These are phyloP conservation scores for Blastocystis sp. DNA, from an alignment of 352 stramenopile species.

Conservation along the genomic window DNA sequence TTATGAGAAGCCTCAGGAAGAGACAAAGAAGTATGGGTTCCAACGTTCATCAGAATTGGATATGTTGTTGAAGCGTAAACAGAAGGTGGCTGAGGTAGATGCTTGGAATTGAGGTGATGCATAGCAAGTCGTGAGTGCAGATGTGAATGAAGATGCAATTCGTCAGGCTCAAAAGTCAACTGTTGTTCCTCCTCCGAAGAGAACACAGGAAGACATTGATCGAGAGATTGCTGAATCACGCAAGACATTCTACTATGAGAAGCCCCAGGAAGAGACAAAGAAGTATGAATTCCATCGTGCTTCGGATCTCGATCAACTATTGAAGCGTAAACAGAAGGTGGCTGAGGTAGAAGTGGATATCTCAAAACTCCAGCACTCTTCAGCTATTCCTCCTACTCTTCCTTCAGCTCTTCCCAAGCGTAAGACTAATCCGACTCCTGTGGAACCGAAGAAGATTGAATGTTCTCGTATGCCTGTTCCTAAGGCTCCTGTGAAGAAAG, in stretches of 20 bases:
- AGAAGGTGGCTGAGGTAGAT: slow-evolving; percentile 28
- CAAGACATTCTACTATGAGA: slow-evolving; percentile 1
- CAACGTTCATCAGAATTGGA: slow-evolving; percentile 27
- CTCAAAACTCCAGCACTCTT: background rate
- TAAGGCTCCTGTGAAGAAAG: too few relatives aligned
- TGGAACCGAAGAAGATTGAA: background rate
- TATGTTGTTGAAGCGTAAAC: slow-evolving; percentile 33
- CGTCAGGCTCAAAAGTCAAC: slow-evolving; percentile 46
- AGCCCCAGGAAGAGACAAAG: slow-evolving; percentile 32
- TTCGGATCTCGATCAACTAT: slow-evolving; percentile 10
- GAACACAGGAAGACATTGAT: slow-evolving; percentile 28
- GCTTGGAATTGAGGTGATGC: background rate
- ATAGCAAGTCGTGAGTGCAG: background rate
- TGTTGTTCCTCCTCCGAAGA: slow-evolving; percentile 21
- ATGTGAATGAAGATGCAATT: slow-evolving; percentile 40
- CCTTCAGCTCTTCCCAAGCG: background rate
- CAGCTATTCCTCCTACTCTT: background rate
- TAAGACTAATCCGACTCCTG: background rate
- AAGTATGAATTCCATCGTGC: slow-evolving; percentile 37
- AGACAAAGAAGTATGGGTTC: slow-evolving; percentile 47
- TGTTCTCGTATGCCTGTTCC: too few relatives aligned
- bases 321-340: slow-evolving; percentile 55
- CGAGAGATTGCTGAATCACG: background rate
- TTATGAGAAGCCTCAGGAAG: slow-evolving; percentile 22
- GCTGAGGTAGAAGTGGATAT: background rate